phyloP scores from a whole-genome alignment of 208 protist genomes.

The Tritrichomonas foetus region DNA sequence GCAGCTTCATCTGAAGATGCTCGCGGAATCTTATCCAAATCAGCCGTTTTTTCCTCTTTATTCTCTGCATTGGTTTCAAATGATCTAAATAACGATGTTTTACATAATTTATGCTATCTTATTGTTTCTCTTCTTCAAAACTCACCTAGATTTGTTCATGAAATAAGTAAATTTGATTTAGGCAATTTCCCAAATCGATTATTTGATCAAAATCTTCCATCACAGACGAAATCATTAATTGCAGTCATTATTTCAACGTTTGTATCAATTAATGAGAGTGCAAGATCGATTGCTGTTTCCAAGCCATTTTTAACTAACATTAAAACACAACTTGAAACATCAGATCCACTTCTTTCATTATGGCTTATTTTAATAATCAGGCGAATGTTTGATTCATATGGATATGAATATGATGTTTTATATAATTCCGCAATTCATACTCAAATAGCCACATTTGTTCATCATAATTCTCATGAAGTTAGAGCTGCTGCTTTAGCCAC shows the following conservation, averaged over 20 bases:
- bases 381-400: background rate
- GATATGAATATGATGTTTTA: background rate
- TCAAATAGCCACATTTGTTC: background rate
- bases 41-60: background rate
- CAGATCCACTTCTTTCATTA: background rate
- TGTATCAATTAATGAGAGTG: background rate
- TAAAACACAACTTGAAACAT: background rate
- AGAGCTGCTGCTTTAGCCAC: background rate
- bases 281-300: background rate
- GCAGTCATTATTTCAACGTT: background rate
- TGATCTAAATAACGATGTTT: background rate
- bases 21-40: background rate
- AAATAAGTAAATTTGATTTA: background rate
- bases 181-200: background rate
- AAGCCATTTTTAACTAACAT: background rate
- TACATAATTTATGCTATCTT: background rate
- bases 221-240: background rate
- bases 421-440: slow-evolving; percentile 15
- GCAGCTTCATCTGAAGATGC: background rate
- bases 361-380: background rate
- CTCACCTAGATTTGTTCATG: background rate
- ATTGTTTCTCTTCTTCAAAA: background rate
- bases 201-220: background rate
- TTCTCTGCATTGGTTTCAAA: background rate
- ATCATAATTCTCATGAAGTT: slow-evolving; percentile 19